Evolutionary conservation across 305 asterid genomes (phyloP).

Genomic region (Solanum chacoense): DNA sequence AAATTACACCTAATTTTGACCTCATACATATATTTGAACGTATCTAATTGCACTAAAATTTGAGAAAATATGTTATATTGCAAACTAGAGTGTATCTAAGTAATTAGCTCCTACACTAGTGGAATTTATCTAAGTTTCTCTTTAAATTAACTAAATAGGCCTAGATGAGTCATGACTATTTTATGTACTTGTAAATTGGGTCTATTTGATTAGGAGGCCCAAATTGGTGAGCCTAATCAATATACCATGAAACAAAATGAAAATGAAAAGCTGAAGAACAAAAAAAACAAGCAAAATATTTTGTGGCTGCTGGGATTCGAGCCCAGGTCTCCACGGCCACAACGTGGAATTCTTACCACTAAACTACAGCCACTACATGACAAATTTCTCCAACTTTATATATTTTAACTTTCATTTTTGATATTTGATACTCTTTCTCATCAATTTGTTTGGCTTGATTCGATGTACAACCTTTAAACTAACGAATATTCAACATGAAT

Average conservation of each 20-base stretch:
- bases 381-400: too few species aligned
- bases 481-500: not conserved
- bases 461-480: not conserved
- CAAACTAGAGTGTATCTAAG: not conserved
- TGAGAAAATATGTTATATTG: not conserved
- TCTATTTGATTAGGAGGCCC: too few species aligned
- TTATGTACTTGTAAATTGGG: not conserved
- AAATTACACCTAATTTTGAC: not conserved
- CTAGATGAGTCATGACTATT: not conserved
- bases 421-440: not conserved
- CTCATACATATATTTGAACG: not conserved
- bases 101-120: too few species aligned
- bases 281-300: too few species aligned
- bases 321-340: not conserved
- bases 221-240: not conserved
- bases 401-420: not conserved
- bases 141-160: not conserved
- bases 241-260: not conserved
- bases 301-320: not conserved
- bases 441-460: not conserved
- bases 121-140: too few species aligned
- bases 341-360: not conserved
- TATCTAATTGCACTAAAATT: too few species aligned
- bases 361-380: not conserved
- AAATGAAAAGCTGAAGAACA: not conserved